Evolutionary conservation across 2,329 filamentous ascomycete species (phyloP).

Genomic region (Trichophyton simii): DNA sequence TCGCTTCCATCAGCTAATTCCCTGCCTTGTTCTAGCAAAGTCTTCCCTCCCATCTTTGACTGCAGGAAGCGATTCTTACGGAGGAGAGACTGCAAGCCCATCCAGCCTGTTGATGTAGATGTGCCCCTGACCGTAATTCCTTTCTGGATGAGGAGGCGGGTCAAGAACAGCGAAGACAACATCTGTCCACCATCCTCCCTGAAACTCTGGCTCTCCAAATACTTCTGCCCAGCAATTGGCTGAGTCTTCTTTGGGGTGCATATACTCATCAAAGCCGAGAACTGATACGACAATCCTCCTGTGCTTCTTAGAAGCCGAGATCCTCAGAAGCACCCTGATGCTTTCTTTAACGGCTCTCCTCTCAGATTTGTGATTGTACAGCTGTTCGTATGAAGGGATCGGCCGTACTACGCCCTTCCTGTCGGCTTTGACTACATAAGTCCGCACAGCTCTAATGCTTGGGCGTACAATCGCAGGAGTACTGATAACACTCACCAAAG

Average conservation of each 20-base stretch:
- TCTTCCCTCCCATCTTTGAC: background rate
- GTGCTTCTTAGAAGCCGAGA: constrained; percentile 8
- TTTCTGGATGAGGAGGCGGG: constrained; percentile 7
- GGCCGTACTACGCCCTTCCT: background rate
- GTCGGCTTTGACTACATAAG: background rate
- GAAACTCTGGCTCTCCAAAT: constrained; percentile 44
- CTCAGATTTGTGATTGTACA: background rate
- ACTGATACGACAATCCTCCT: constrained; percentile 43
- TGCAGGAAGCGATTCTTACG: background rate
- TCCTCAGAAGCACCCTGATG: constrained; percentile 8
- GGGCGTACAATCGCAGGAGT: constrained; percentile 7
- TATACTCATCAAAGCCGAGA: constrained; percentile 51
- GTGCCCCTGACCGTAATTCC: constrained; percentile 14
- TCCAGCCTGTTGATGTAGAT: constrained; percentile 12
- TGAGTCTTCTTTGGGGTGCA: constrained; percentile 45
- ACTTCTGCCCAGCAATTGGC: constrained; percentile 48
- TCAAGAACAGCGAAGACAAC: constrained; percentile 49
- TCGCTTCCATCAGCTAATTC: background rate
- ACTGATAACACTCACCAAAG: constrained; percentile 9
- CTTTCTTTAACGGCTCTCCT: constrained; percentile 8
- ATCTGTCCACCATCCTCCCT: constrained; percentile 47
- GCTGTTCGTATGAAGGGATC: background rate
- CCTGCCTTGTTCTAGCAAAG: background rate
- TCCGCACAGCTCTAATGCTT: background rate
- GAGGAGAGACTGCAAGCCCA: constrained; percentile 3